These are phyloP conservation scores for Erysiphe pulchra DNA, from an alignment of 2,329 filamentous ascomycete genomes.

Conservation along the genomic window DNA sequence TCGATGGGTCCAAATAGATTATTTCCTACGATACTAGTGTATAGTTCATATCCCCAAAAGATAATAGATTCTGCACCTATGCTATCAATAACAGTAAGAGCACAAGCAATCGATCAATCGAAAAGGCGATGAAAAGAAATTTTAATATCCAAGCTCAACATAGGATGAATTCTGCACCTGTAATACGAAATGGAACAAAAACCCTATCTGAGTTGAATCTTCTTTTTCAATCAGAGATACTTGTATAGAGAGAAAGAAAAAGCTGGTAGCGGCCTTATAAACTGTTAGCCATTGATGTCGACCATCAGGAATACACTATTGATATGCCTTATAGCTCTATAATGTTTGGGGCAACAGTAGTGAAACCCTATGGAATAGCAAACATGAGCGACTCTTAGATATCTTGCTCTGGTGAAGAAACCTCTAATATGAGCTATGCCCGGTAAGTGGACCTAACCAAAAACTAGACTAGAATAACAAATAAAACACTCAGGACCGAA, in stretches of 20 bases:
- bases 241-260: conserved; percentile 2
- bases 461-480: too few relatives aligned
- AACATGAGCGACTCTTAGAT: neutral
- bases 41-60: neutral
- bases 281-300: neutral
- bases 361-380: neutral
- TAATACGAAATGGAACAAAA: conserved; percentile 1
- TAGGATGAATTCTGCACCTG: neutral
- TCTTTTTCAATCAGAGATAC: conserved; percentile 1
- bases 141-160: neutral
- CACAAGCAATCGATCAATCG: conserved; percentile 1
- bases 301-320: neutral
- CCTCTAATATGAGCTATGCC: too few relatives aligned
- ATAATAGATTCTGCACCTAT: neutral
- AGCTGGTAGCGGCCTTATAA: neutral
- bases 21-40: neutral
- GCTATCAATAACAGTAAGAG: neutral
- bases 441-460: too few relatives aligned
- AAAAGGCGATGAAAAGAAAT: conserved; percentile 2
- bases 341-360: neutral
- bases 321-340: neutral
- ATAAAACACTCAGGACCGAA: too few relatives aligned
- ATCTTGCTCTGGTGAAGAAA: neutral
- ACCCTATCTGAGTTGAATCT: neutral
- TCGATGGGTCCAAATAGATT: neutral